A percentile compares a stretch with the other conserved stretches of the same genome.
phyloP scores from a whole-genome alignment of 2,329 filamentous ascomycete species.

The Aspergillus uvarum region DNA sequence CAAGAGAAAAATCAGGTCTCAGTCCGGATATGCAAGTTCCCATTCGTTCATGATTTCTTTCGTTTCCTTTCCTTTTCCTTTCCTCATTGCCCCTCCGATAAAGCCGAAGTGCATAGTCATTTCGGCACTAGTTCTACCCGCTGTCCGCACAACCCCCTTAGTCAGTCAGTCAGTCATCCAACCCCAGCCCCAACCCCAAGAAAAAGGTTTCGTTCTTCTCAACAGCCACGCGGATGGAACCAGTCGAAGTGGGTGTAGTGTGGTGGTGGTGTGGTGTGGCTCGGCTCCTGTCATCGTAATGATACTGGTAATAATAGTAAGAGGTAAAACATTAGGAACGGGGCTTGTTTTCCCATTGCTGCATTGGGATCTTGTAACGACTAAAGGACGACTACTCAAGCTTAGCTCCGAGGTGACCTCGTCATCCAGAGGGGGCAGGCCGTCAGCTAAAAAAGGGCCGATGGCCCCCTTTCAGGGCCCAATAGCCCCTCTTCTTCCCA shows the following conservation, averaged over 20 bases:
- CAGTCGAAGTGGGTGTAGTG: not conserved
- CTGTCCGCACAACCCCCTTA: not conserved
- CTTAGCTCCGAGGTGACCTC: not conserved
- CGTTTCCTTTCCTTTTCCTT: not conserved
- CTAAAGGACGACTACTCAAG: not conserved
- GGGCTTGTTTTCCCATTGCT: not conserved
- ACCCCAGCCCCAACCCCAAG: too few relatives aligned
- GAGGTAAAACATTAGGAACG: too few relatives aligned
- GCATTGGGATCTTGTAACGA: not conserved
- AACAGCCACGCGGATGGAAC: not conserved
- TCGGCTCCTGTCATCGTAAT: not conserved
- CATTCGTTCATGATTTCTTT: not conserved
- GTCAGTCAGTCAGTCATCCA: not conserved
- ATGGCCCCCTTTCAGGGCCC: slow-evolving; percentile 17
- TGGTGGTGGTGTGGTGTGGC: not conserved
- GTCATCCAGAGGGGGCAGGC: not conserved
- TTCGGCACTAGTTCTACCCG: not conserved
- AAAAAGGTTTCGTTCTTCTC: too few relatives aligned
- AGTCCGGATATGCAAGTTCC: not conserved
- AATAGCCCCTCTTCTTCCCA: slow-evolving; percentile 7
- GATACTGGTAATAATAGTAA: too few relatives aligned
- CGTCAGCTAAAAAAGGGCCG: slow-evolving; percentile 1
- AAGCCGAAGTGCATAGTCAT: not conserved
- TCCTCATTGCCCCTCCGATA: not conserved
- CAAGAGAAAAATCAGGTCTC: not conserved